Evolutionary conservation across 2,329 filamentous ascomycete genomes (phyloP).

Genomic region (Fusarium pseudocircinatum): DNA sequence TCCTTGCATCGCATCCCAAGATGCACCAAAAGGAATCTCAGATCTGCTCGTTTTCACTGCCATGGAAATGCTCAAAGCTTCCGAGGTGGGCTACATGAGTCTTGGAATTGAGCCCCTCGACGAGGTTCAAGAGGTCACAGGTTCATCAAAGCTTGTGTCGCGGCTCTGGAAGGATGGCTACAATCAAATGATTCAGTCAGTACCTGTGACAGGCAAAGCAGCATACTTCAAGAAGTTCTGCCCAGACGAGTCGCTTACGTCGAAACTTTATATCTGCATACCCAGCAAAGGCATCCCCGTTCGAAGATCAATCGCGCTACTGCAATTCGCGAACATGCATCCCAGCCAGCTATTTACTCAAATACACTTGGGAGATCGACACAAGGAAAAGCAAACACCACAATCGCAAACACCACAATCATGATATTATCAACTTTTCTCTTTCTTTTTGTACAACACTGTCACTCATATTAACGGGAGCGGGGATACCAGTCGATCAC

Average conservation of each 20-base stretch:
- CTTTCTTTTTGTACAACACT: not conserved
- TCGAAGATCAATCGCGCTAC: slow-evolving; percentile 4
- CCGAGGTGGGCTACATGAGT: slow-evolving; percentile 6
- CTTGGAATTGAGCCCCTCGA: not conserved
- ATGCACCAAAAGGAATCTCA: slow-evolving; percentile 1
- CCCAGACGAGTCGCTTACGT: not conserved
- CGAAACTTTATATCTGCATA: slow-evolving; percentile 10
- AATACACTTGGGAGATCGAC: not conserved
- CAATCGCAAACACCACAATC: not conserved
- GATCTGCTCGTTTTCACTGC: slow-evolving; percentile 5
- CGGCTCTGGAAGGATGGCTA: slow-evolving; percentile 9
- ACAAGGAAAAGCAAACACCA: not conserved
- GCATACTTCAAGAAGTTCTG: slow-evolving; percentile 9
- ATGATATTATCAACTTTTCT: accelerated
- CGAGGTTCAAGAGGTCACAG: not conserved
- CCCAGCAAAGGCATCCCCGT: not conserved
- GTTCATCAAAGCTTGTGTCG: not conserved
- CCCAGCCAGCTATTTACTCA: not conserved
- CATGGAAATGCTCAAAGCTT: not conserved
- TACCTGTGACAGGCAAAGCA: slow-evolving; percentile 6
- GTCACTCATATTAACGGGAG: not conserved
- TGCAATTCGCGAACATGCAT: slow-evolving; percentile 15
- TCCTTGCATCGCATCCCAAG: slow-evolving; percentile 4
- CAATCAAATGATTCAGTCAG: not conserved
- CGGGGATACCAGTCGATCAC: not conserved